Evolutionary conservation across 2,329 filamentous ascomycete species (phyloP).

Genomic region (Dendryphion nanum): DNA sequence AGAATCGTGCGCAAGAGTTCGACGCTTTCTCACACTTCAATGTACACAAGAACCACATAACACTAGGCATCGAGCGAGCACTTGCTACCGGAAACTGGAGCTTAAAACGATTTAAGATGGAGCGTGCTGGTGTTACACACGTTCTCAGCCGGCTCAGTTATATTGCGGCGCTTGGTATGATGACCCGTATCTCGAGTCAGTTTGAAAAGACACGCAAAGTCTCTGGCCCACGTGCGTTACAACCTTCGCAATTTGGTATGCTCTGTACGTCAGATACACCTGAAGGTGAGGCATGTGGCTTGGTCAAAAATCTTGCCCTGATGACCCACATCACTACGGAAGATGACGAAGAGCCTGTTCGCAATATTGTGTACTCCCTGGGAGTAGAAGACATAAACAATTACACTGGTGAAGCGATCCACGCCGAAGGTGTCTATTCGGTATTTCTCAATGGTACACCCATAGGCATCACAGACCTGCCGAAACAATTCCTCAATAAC

Average conservation of each 20-base stretch:
- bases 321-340: conserved; percentile 99
- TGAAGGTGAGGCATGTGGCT: conserved; percentile 95
- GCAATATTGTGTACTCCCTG: conserved; percentile 79
- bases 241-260: conserved; percentile 98
- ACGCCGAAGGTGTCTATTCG: conserved; percentile 78
- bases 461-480: conserved; percentile 79
- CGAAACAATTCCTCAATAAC: conserved; percentile 79
- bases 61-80: conserved; percentile 88
- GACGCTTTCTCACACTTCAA: conserved; percentile 84
- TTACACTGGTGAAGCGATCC: conserved; percentile 82
- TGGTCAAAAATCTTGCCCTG: conserved; percentile 95
- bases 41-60: conserved; percentile 83
- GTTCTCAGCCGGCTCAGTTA: conserved; percentile 94
- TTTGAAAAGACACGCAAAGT: conserved; percentile 99
- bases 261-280: conserved; percentile 95
- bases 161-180: conserved; percentile 96
- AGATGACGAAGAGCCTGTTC: conserved; percentile 87
- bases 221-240: conserved; percentile 88
- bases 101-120: conserved; percentile 98
- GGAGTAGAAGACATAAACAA: conserved; percentile 80
- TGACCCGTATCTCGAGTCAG: conserved; percentile 97
- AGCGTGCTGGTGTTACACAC: conserved; percentile 92
- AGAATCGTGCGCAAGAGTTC: conserved; percentile 81
- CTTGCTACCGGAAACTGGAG: conserved; percentile 99
- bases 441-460: conserved; percentile 96